These are phyloP conservation scores for Pelargonium citronellum DNA, from an alignment of 441 rosid genomes.

Conservation along the genomic window DNA sequence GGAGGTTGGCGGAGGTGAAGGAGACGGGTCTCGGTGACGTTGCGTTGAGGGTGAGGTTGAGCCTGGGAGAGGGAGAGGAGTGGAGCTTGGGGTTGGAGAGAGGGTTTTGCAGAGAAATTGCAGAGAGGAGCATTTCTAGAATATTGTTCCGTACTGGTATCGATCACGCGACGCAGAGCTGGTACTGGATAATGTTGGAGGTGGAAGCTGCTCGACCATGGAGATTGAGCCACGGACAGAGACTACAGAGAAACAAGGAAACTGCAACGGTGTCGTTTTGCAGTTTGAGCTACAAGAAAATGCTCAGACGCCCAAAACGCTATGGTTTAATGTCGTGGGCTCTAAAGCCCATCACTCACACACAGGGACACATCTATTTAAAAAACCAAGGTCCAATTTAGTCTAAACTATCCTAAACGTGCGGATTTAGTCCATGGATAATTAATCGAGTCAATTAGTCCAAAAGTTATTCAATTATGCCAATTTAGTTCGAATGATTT, in stretches of 20 bases:
- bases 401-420: too few relatives aligned
- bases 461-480: too few relatives aligned
- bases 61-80: conserved; percentile 25
- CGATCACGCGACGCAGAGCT: background rate
- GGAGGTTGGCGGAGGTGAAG: conserved; percentile 30
- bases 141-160: background rate
- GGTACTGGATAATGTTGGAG: background rate
- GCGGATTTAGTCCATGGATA: too few relatives aligned
- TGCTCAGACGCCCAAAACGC: background rate
- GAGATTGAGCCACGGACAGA: background rate
- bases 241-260: background rate
- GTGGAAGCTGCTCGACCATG: conserved; percentile 1
- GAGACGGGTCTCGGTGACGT: conserved; percentile 23
- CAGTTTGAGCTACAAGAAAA: too few relatives aligned
- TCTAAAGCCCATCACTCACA: too few relatives aligned
- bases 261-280: background rate
- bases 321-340: too few relatives aligned
- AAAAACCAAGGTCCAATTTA: too few relatives aligned
- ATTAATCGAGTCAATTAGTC: too few relatives aligned
- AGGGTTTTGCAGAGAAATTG: conserved; percentile 33
- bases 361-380: too few relatives aligned
- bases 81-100: conserved; percentile 28
- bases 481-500: too few relatives aligned
- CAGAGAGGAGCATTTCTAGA: conserved; percentile 51
- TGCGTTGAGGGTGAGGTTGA: conserved; percentile 11